A percentile compares a stretch with the other conserved stretches of the same genome.
These are phyloP conservation scores for Barnettozyma populi DNA, from an alignment of 805 yeast species.

Conservation along the genomic window DNA sequence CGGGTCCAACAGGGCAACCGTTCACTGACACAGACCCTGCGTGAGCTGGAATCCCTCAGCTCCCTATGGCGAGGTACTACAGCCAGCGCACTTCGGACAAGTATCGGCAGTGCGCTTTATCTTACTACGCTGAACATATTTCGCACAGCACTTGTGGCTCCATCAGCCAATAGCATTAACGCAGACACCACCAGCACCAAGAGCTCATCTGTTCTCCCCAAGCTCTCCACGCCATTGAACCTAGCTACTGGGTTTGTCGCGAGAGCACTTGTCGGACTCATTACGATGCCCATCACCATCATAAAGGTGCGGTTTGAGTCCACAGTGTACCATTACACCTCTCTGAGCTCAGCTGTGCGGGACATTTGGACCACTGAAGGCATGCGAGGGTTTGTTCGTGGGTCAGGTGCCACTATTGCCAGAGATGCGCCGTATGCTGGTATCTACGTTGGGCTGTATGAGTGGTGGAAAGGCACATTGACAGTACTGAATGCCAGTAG, in stretches of 20 bases:
- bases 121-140: conserved; percentile 63
- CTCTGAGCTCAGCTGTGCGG: conserved; percentile 53
- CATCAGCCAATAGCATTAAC: not conserved
- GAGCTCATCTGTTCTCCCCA: conserved; percentile 52
- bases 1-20: conserved; percentile 61
- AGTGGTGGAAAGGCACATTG: conserved; percentile 54
- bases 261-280: conserved; percentile 73
- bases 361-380: conserved; percentile 53
- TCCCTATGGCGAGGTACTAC: conserved; percentile 90
- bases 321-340: conserved; percentile 60
- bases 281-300: conserved; percentile 93
- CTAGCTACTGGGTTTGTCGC: conserved; percentile 71
- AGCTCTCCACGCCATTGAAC: conserved; percentile 63
- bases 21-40: conserved; percentile 30
- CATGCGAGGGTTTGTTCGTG: conserved; percentile 70
- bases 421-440: conserved; percentile 98
- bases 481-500: conserved; percentile 31
- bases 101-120: conserved; percentile 86
- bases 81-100: conserved; percentile 86
- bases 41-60: conserved; percentile 33
- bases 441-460: conserved; percentile 79
- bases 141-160: conserved; percentile 45
- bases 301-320: conserved; percentile 88
- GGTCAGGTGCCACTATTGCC: conserved; percentile 79
- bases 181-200: conserved; percentile 8